Conservation (phyloP, 345 rosid species). For the Bruguiera gymnorhiza region DNA sequence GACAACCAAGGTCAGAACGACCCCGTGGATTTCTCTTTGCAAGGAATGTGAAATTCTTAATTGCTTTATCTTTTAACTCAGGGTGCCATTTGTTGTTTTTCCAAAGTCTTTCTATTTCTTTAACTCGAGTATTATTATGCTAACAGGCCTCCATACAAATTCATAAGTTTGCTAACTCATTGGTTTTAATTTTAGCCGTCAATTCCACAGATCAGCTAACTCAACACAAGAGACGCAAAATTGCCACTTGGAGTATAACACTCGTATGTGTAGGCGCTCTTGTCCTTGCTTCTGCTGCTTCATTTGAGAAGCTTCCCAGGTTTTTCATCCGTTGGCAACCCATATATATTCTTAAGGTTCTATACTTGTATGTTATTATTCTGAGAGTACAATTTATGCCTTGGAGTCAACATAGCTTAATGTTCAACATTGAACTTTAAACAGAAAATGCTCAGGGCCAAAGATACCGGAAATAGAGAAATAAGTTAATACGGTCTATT, state of each 20-base stretch:
- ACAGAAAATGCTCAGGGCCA: too few relatives aligned
- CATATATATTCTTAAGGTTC: background rate
- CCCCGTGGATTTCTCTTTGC: background rate
- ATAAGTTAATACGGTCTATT: too few relatives aligned
- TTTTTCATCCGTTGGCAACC: slow-evolving; percentile 10
- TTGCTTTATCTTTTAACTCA: background rate
- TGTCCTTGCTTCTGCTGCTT: slow-evolving; percentile 54
- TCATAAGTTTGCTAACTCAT: background rate
- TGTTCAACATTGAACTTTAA: too few relatives aligned
- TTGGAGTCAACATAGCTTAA: background rate
- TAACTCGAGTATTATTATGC: background rate
- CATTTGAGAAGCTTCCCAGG: slow-evolving; percentile 52
- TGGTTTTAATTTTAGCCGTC: background rate
- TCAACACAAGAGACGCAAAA: slow-evolving; percentile 43
- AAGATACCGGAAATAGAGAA: too few relatives aligned
- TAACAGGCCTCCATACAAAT: too few relatives aligned
- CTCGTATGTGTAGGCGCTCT: slow-evolving; percentile 48
- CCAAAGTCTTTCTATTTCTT: background rate
- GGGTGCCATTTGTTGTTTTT: background rate
- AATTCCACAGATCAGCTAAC: slow-evolving; percentile 34
- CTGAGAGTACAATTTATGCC: background rate
- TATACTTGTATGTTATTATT: background rate
- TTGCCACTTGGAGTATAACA: slow-evolving; percentile 60
- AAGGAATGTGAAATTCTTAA: background rate
- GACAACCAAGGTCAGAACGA: too few relatives aligned